Conservation (phyloP, 1,284 basidiomycete genomes). For the Omphalotus olearius region DNA sequence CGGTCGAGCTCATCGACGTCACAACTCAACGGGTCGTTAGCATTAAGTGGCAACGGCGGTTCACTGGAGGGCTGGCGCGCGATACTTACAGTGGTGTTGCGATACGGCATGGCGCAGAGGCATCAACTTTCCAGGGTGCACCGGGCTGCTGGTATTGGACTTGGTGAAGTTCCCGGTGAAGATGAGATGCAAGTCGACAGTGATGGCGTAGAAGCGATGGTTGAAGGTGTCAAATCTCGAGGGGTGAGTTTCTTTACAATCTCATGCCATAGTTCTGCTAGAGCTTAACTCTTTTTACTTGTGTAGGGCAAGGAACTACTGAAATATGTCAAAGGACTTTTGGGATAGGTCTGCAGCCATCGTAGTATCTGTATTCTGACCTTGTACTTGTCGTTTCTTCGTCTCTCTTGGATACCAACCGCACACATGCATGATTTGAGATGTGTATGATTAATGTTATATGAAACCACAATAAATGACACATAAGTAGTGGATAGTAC, state of each 20-base stretch:
- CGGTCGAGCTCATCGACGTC: constrained; percentile 28
- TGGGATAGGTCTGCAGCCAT: not conserved
- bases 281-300: not conserved
- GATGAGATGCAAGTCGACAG: constrained; percentile 32
- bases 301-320: constrained; percentile 65
- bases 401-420: too few species aligned
- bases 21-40: constrained; percentile 24
- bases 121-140: constrained; percentile 39
- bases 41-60: not conserved
- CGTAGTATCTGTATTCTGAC: too few species aligned
- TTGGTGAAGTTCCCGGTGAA: constrained; percentile 19
- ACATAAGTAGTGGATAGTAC: too few species aligned
- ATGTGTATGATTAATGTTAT: too few species aligned
- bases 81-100: constrained; percentile 57
- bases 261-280: not conserved
- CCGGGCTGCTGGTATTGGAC: constrained; percentile 14
- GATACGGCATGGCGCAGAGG: constrained; percentile 58
- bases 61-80: constrained; percentile 76
- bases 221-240: constrained; percentile 63
- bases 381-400: too few species aligned
- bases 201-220: constrained; percentile 67
- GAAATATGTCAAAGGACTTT: constrained; percentile 57
- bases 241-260: constrained; percentile 47
- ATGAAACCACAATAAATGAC: too few species aligned
- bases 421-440: too few species aligned